Percentiles rank a stretch among this genome's conserved stretches.
phyloP scores from a whole-genome alignment of 2,329 filamentous ascomycete genomes.

The Dothistroma pini region DNA sequence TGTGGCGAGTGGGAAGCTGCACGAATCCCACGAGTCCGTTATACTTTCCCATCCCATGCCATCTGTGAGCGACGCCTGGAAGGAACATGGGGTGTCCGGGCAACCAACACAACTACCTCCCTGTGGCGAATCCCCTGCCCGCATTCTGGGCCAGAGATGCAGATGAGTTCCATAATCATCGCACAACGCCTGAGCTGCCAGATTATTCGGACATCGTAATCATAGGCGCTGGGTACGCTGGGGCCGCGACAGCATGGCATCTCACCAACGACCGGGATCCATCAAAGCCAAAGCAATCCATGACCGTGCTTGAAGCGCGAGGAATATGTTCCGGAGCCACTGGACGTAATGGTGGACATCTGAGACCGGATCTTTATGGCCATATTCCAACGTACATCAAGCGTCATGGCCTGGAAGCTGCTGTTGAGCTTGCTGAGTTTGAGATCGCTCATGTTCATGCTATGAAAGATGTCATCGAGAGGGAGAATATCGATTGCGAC shows the following conservation, averaged over 20 bases:
- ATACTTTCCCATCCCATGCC: constrained; percentile 5
- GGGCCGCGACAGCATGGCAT: constrained; percentile 14
- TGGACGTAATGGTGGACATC: constrained; percentile 15
- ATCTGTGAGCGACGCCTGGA: neutral
- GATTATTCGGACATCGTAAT: constrained; percentile 28
- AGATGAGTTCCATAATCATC: constrained; percentile 49
- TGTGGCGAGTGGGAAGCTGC: neutral
- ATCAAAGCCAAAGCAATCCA: constrained; percentile 5
- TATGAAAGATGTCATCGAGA: constrained; percentile 35
- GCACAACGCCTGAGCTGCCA: constrained; percentile 60
- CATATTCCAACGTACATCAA: constrained; percentile 32
- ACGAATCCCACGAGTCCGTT: neutral
- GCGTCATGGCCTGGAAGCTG: constrained; percentile 25
- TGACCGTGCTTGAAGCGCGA: constrained; percentile 16
- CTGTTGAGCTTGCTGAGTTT: constrained; percentile 27
- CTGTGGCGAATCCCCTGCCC: constrained; percentile 3
- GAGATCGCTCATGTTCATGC: constrained; percentile 29
- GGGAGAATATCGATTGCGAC: constrained; percentile 41
- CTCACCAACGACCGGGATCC: constrained; percentile 7
- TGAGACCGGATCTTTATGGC: constrained; percentile 43
- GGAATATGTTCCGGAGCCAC: constrained; percentile 14
- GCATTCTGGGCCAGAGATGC: constrained; percentile 40
- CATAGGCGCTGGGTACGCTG: constrained; percentile 14
- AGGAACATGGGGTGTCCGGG: constrained; percentile 6
- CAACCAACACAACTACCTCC: constrained; percentile 7